Percentiles rank a stretch among this genome's conserved stretches.
Evolutionary conservation across 2,329 filamentous ascomycete genomes (phyloP).

Genomic region (Claviceps digitariae): DNA sequence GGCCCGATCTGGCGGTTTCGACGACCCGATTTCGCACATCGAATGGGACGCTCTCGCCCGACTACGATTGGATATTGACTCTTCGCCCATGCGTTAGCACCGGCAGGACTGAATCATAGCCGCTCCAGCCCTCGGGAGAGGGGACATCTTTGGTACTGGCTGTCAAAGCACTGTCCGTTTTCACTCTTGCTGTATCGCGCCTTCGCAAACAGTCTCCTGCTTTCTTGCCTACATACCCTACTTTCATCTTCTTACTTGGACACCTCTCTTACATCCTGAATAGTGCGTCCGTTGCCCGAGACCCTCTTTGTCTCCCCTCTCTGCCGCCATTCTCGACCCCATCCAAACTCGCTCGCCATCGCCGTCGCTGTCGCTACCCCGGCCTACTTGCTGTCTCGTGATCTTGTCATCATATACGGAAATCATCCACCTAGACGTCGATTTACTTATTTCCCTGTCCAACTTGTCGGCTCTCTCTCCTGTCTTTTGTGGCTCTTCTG

Average conservation of each 20-base stretch:
- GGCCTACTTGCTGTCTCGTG: background rate
- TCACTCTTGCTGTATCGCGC: background rate
- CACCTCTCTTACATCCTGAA: background rate
- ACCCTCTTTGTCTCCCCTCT: background rate
- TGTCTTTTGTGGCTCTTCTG: background rate
- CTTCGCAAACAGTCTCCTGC: background rate
- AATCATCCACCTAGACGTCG: background rate
- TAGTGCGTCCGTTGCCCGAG: background rate
- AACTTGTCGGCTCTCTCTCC: background rate
- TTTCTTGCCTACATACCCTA: background rate
- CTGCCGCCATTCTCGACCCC: background rate
- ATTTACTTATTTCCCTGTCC: background rate
- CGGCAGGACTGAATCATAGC: background rate
- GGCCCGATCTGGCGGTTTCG: background rate
- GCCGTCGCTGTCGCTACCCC: background rate
- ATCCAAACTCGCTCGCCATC: background rate
- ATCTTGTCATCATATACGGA: conserved; percentile 2
- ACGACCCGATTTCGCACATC: background rate
- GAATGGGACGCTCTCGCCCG: background rate
- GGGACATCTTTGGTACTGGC: background rate
- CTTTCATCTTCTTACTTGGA: background rate
- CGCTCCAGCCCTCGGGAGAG: background rate
- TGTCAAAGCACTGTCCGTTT: background rate
- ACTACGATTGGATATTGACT: background rate
- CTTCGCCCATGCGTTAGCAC: background rate